Percentiles rank a stretch among this genome's conserved stretches.
Evolutionary conservation across 108 stramenopile species (phyloP).

Genomic region (Poteriospumella lacustris): DNA sequence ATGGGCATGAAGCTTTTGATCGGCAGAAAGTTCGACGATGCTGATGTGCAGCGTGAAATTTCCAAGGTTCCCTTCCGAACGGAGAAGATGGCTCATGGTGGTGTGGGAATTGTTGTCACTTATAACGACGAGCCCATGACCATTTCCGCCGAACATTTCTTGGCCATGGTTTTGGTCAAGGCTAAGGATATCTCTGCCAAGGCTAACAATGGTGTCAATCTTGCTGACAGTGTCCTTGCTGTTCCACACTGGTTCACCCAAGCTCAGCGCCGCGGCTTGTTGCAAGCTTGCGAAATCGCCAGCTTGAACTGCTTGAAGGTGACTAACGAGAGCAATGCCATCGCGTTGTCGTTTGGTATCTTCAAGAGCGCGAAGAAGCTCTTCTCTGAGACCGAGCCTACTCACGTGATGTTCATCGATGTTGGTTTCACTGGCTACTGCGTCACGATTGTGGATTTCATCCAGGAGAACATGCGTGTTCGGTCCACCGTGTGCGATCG

Average conservation of each 20-base stretch:
- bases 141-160: conserved; percentile 74
- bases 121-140: conserved; percentile 53
- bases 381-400: conserved; percentile 3
- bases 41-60: conserved; percentile 80
- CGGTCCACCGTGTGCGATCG: conserved; percentile 69
- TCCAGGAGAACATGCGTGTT: conserved; percentile 74
- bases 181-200: conserved; percentile 72
- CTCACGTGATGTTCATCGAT: conserved; percentile 61
- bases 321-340: conserved; percentile 90
- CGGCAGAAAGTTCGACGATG: conserved; percentile 78
- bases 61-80: conserved; percentile 59
- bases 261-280: conserved; percentile 77
- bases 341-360: conserved; percentile 95
- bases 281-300: conserved; percentile 80
- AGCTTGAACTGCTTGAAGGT: conserved; percentile 81
- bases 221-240: conserved; percentile 84
- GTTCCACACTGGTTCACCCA: conserved; percentile 92
- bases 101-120: conserved; percentile 41
- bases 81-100: conserved; percentile 44
- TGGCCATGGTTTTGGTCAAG: conserved; percentile 84
- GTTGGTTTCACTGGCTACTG: conserved; percentile 83
- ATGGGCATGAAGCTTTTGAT: conserved; percentile 80
- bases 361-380: conserved; percentile 79
- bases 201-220: conserved; percentile 55
- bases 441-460: conserved; percentile 81